Evolutionary conservation across 2,329 filamentous ascomycete genomes (phyloP).

Genomic region (Xylaria sp.): DNA sequence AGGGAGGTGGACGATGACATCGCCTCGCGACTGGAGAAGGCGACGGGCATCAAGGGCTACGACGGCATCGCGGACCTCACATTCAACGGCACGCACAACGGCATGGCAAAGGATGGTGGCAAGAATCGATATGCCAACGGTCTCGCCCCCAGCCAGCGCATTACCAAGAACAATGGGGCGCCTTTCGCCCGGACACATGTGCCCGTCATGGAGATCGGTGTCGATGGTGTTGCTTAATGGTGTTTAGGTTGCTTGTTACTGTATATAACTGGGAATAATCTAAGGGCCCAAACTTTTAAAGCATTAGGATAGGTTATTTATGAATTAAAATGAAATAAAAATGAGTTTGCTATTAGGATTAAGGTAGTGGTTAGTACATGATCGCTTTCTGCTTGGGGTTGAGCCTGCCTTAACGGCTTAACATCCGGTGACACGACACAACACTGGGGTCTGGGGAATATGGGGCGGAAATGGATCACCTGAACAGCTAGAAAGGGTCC

Average conservation of each 20-base stretch:
- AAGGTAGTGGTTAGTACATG: too few species aligned
- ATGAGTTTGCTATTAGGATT: too few species aligned
- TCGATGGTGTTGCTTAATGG: constrained; percentile 1
- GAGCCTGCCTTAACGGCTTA: too few species aligned
- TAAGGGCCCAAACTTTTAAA: background rate
- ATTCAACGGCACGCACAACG: constrained; percentile 71
- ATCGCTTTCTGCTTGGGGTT: too few species aligned
- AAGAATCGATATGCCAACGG: constrained; percentile 62
- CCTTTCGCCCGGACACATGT: constrained; percentile 14
- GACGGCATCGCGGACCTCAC: constrained; percentile 62
- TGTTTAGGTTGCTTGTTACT: background rate
- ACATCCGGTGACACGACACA: too few species aligned
- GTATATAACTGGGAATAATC: too few species aligned
- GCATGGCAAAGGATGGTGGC: constrained; percentile 63
- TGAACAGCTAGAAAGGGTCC: background rate
- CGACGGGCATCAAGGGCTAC: constrained; percentile 69
- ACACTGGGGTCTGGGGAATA: constrained; percentile 3
- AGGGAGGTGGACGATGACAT: constrained; percentile 69
- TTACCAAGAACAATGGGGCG: constrained; percentile 12
- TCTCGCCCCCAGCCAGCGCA: constrained; percentile 45
- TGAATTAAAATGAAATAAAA: too few species aligned
- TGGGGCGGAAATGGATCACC: background rate
- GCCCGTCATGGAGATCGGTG: constrained; percentile 11
- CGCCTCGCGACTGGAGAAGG: constrained; percentile 68
- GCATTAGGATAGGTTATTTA: background rate